Conservation (phyloP, 1,284 basidiomycete genomes). For the Ustilago tritici region DNA sequence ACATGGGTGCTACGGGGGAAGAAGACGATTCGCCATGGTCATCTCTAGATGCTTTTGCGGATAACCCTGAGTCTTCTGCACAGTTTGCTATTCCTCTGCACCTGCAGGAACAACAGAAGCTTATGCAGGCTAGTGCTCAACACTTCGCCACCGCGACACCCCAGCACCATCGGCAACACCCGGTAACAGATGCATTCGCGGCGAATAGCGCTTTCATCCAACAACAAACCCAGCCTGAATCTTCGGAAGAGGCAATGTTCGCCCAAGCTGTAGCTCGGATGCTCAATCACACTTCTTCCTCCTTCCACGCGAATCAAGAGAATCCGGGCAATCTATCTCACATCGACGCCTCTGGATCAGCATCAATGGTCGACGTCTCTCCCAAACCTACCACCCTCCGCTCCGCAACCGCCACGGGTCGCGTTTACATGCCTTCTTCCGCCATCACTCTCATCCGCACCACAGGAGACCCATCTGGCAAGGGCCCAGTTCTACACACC, state of each 20-base stretch:
- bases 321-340: slow-evolving; percentile 73
- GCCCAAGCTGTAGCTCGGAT: slow-evolving; percentile 22
- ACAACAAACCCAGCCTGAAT: slow-evolving; percentile 6
- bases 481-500: slow-evolving; percentile 73
- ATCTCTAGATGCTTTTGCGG: slow-evolving; percentile 55
- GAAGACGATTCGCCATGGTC: slow-evolving; percentile 59
- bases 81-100: slow-evolving; percentile 41
- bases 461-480: slow-evolving; percentile 68
- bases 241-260: slow-evolving; percentile 31
- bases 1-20: slow-evolving; percentile 45
- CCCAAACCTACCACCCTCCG: slow-evolving; percentile 78
- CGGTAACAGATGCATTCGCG: slow-evolving; percentile 21
- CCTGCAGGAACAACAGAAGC: slow-evolving; percentile 20
- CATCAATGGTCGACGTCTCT: slow-evolving; percentile 84
- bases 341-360: slow-evolving; percentile 77
- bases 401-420: slow-evolving; percentile 80
- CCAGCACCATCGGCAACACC: neutral
- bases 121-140: slow-evolving; percentile 25
- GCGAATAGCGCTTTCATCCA: slow-evolving; percentile 26
- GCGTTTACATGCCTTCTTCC: slow-evolving; percentile 77
- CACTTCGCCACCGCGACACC: neutral
- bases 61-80: slow-evolving; percentile 43
- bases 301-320: neutral
- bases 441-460: slow-evolving; percentile 75
- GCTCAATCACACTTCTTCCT: neutral